Conservation (phyloP, 306 rosid genomes). For the Prunus armeniaca region DNA sequence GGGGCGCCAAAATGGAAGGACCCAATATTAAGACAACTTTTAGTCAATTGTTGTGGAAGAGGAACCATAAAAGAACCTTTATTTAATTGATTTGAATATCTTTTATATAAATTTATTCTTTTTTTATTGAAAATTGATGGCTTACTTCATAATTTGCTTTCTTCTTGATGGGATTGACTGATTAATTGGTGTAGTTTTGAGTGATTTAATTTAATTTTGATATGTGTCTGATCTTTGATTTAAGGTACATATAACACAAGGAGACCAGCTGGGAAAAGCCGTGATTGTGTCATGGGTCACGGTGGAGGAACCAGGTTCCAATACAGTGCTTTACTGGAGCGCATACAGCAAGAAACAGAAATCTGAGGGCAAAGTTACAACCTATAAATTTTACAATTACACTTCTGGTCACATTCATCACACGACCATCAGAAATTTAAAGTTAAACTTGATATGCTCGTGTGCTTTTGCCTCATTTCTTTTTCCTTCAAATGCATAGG, state of each 20-base stretch:
- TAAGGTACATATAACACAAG: constrained; percentile 73
- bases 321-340: constrained; percentile 44
- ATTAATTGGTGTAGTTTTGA: background rate
- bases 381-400: constrained; percentile 52
- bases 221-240: background rate
- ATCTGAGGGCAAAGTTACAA: constrained; percentile 32
- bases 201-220: background rate
- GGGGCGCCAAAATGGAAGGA: too few relatives aligned
- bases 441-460: constrained; percentile 17
- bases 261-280: constrained; percentile 57
- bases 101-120: background rate
- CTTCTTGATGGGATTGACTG: background rate
- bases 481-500: background rate
- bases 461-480: background rate
- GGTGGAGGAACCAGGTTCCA: constrained; percentile 51
- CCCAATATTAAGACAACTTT: too few relatives aligned
- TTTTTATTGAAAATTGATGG: background rate
- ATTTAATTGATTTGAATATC: too few relatives aligned
- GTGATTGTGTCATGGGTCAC: constrained; percentile 67
- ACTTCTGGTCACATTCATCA: constrained; percentile 66
- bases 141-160: background rate
- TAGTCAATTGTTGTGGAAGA: background rate
- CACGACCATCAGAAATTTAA: constrained; percentile 30
- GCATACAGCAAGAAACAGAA: constrained; percentile 19
- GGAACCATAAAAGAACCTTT: too few relatives aligned